phyloP scores from a whole-genome alignment of 1,284 basidiomycete genomes.

The Microbotryum silenes-acaulis region DNA sequence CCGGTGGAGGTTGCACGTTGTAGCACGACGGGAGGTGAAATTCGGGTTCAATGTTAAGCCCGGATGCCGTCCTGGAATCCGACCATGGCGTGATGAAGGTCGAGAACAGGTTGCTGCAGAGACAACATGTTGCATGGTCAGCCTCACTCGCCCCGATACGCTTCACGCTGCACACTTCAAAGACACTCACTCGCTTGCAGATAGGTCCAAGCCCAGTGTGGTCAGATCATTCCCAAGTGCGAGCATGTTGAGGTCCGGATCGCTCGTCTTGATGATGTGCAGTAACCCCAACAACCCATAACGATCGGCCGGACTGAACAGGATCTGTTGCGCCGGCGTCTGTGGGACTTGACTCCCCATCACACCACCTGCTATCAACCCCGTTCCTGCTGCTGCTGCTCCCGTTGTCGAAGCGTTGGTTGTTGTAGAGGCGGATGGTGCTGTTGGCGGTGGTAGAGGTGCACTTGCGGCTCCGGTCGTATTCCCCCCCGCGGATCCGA shows the following conservation, averaged over 20 bases:
- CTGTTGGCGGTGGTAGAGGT: neutral
- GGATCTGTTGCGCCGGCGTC: conserved; percentile 84
- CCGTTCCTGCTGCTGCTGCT: neutral
- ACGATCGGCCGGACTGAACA: conserved; percentile 87
- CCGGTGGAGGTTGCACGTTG: conserved; percentile 82
- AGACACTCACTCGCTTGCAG: conserved; percentile 47
- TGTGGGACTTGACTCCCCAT: conserved; percentile 17
- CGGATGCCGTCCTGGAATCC: conserved; percentile 56
- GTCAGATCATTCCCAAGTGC: conserved; percentile 87
- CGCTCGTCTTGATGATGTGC: conserved; percentile 79
- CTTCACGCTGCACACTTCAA: conserved; percentile 15
- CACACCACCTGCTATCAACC: neutral
- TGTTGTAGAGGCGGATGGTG: neutral
- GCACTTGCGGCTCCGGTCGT: no score
- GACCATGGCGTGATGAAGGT: conserved; percentile 97
- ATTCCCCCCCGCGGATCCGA: no score
- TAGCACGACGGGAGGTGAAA: conserved; percentile 90
- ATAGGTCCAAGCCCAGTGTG: conserved; percentile 86
- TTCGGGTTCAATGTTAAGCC: conserved; percentile 70
- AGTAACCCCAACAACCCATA: conserved; percentile 88
- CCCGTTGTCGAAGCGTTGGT: neutral
- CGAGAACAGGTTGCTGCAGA: conserved; percentile 69
- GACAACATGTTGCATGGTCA: conserved; percentile 1
- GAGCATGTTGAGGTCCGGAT: conserved; percentile 76
- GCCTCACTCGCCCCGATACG: neutral